Evolutionary conservation across 108 stramenopile genomes (phyloP).

Genomic region (Aurantiochytrium sp.): DNA sequence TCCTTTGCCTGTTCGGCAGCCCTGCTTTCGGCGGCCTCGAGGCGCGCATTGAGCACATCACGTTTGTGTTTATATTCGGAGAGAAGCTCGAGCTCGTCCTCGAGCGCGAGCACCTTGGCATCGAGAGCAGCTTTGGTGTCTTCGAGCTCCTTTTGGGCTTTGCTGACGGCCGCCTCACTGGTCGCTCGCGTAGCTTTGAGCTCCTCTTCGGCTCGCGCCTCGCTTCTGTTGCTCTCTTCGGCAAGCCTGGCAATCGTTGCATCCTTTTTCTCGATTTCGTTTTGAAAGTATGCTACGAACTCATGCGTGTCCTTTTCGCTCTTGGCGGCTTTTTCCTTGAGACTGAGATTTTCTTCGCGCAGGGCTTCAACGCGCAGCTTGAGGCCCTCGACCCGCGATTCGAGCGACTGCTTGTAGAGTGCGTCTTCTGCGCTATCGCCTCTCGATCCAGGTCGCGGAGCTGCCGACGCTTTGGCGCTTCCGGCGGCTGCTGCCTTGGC

Average conservation of each 20-base stretch:
- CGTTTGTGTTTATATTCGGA: conserved; percentile 35
- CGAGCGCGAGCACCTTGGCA: neutral
- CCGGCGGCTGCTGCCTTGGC: neutral
- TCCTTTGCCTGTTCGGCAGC: conserved; percentile 17
- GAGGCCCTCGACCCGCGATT: conserved; percentile 39
- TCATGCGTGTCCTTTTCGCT: conserved; percentile 57
- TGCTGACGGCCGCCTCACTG: neutral
- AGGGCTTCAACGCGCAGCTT: conserved; percentile 40
- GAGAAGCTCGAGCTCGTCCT: conserved; percentile 26
- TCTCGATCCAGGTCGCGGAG: neutral
- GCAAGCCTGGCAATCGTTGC: conserved; percentile 31
- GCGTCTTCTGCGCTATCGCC: conserved; percentile 21
- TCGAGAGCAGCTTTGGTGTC: neutral
- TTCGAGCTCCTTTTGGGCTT: conserved; percentile 30
- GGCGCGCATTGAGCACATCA: conserved; percentile 26
- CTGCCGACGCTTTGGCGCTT: neutral
- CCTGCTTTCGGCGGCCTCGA: conserved; percentile 33
- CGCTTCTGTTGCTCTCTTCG: conserved; percentile 35
- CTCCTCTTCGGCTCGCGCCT: conserved; percentile 21
- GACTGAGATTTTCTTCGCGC: conserved; percentile 31
- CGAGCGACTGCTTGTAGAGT: conserved; percentile 48
- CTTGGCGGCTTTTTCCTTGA: conserved; percentile 33
- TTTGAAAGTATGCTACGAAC: conserved; percentile 57
- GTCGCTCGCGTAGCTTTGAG: neutral
- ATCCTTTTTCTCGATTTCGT: conserved; percentile 48